These are phyloP conservation scores for Penicillium brasilianum DNA, from an alignment of 2,329 filamentous ascomycete genomes.

Conservation along the genomic window DNA sequence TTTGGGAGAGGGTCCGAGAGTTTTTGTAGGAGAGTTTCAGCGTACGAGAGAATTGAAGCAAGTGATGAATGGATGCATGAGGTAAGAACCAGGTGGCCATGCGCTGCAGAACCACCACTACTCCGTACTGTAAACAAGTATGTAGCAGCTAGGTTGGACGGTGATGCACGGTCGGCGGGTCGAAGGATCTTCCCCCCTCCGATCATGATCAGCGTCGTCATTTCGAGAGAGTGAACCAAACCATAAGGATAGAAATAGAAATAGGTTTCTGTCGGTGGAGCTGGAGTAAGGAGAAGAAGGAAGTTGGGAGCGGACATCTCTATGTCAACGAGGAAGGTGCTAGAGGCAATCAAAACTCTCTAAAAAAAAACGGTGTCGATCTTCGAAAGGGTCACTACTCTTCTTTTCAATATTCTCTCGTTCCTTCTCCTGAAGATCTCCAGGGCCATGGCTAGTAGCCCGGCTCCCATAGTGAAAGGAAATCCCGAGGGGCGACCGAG, in stretches of 20 bases:
- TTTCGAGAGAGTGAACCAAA: background rate
- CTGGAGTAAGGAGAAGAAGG: background rate
- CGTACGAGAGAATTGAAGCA: background rate
- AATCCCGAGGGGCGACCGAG: background rate
- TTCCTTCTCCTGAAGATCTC: slow-evolving; percentile 27
- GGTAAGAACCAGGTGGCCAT: background rate
- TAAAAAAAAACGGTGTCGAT: background rate
- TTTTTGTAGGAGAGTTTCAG: background rate
- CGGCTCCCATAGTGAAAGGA: no score
- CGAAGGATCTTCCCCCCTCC: background rate
- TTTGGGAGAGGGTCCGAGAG: background rate
- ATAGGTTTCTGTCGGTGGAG: background rate
- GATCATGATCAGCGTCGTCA: slow-evolving; percentile 1
- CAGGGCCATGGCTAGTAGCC: no score
- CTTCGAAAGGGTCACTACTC: background rate
- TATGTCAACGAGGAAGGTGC: slow-evolving; percentile 7
- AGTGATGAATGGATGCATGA: background rate
- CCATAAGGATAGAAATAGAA: background rate
- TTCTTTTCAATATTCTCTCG: background rate
- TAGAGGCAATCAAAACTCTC: background rate
- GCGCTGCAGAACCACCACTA: background rate
- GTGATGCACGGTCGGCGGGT: slow-evolving; percentile 8
- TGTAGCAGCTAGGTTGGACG: background rate
- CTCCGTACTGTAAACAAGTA: no score
- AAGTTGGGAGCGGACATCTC: background rate